These are phyloP conservation scores for Dalbergia oliveri DNA, from an alignment of 306 rosid species.

Conservation along the genomic window DNA sequence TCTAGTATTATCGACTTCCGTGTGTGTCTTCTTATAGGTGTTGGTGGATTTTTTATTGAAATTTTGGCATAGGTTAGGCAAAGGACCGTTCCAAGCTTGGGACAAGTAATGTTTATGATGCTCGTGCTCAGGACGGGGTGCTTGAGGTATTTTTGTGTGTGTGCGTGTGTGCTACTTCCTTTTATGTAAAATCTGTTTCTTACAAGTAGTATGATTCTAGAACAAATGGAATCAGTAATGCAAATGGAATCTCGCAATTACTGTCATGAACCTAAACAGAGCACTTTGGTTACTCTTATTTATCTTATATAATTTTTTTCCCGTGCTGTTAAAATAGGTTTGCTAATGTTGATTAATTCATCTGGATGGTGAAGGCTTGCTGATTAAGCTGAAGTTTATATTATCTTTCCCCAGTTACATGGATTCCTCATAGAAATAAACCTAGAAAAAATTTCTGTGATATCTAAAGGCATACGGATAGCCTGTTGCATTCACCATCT, in stretches of 20 bases:
- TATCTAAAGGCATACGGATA: slow-evolving; percentile 1
- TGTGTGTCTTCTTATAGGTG: slow-evolving; percentile 7
- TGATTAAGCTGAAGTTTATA: background rate
- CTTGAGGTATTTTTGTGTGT: slow-evolving; percentile 69
- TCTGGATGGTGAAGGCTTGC: slow-evolving; percentile 19
- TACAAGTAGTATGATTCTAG: background rate
- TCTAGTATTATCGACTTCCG: background rate
- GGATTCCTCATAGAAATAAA: slow-evolving; percentile 7
- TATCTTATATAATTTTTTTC: slow-evolving; percentile 1
- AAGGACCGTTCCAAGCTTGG: slow-evolving; percentile 52
- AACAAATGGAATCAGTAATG: slow-evolving; percentile 24
- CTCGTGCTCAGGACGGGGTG: slow-evolving; percentile 60
- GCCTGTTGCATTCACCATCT: background rate
- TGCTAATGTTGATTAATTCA: background rate
- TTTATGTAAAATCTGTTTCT: background rate
- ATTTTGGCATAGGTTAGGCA: slow-evolving; percentile 77
- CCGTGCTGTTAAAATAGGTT: slow-evolving; percentile 2
- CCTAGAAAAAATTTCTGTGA: background rate
- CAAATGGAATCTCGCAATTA: background rate
- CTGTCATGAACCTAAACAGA: background rate
- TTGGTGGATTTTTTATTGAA: slow-evolving; percentile 45
- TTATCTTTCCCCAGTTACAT: background rate
- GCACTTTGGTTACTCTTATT: background rate
- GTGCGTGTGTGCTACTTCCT: background rate
- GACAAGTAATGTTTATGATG: slow-evolving; percentile 56